Base-by-base conservation (phyloP, 176 grass and related monocot genomes). In the Eragrostis curvula region DNA sequence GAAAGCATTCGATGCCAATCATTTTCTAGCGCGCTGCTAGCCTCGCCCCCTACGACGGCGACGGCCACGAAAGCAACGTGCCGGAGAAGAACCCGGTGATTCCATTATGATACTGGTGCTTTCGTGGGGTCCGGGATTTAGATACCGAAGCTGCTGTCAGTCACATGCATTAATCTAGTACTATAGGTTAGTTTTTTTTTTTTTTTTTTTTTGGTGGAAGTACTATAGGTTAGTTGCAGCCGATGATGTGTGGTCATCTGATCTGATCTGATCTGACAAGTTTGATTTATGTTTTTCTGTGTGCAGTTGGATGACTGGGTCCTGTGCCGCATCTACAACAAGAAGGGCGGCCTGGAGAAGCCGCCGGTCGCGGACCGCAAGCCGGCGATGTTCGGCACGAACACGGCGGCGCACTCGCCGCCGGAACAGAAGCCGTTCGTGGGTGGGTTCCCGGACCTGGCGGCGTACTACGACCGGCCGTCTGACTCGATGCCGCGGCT, bases 311-410 rank as follows among this genome's bases (percentile, higher is more conserved):
- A 97, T 83, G 95, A 97, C 17, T 94, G 92, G 95, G 95, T 97
- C 0, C 73, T 97, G 79, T 97, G 95, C 84, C 92, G 95, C 15
- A 97, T 97, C 73, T 97, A 97, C 86, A 94, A 97, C 84, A 97
- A 97, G 88, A 97, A 97, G 73, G 88, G 92, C n/a, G 68, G 84
- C 1, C 45, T 70, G 60, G 86, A 93, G 81, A 79, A 79, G 82
- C 89, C 80, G 0, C 8, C 64, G 84, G 45, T 21, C 10, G 50
- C 6, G 45, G 87, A 86, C 65, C 50, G 25, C 12, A 91, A 93
- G 86, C 85, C 86, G 8, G 48, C 32, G 32, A 2, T 46, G 45
- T 27, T 84, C 78, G 80, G 53, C 9, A 20, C 5, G 0, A 46
- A 8, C 1, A 58, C 16, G 67, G 84, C 18, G 70, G 87, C 12